phyloP scores from a whole-genome alignment of 2,329 filamentous ascomycete genomes.

The Verticillium nubilum region DNA sequence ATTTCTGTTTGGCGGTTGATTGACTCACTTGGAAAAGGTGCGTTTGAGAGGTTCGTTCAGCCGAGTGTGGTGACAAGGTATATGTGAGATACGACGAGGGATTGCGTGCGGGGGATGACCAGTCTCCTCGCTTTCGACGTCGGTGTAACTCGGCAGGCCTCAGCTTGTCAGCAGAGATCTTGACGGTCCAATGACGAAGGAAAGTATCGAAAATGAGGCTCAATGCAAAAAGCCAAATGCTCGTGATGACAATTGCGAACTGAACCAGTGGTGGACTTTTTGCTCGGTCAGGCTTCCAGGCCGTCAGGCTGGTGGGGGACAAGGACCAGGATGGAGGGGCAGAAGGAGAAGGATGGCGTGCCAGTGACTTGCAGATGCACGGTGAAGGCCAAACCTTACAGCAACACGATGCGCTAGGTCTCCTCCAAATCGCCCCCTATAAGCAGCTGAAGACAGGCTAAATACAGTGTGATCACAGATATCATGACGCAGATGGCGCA shows the following conservation, averaged over 20 bases:
- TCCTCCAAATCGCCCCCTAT: no score
- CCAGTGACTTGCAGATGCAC: not conserved
- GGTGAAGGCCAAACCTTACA: not conserved
- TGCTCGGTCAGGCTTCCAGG: not conserved
- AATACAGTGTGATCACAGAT: not conserved
- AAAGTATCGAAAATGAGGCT: not conserved
- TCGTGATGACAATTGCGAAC: not conserved
- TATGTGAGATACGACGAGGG: no score
- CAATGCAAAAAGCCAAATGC: not conserved
- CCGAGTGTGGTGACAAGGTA: no score
- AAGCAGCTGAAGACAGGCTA: not conserved
- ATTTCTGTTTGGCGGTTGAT: not conserved
- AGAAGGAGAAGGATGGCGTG: not conserved
- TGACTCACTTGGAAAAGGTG: not conserved
- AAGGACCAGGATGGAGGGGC: not conserved
- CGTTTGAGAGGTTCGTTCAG: not conserved
- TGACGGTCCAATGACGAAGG: not conserved
- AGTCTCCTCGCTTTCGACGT: not conserved
- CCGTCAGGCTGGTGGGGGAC: not conserved
- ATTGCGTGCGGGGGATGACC: not conserved
- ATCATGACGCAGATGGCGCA: not conserved
- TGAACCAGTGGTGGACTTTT: not conserved
- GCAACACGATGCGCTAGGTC: not conserved
- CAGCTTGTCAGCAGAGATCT: not conserved
- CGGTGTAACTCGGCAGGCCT: not conserved